Evolutionary conservation across 805 yeast genomes (phyloP).

Genomic region (Candida sithepensis): DNA sequence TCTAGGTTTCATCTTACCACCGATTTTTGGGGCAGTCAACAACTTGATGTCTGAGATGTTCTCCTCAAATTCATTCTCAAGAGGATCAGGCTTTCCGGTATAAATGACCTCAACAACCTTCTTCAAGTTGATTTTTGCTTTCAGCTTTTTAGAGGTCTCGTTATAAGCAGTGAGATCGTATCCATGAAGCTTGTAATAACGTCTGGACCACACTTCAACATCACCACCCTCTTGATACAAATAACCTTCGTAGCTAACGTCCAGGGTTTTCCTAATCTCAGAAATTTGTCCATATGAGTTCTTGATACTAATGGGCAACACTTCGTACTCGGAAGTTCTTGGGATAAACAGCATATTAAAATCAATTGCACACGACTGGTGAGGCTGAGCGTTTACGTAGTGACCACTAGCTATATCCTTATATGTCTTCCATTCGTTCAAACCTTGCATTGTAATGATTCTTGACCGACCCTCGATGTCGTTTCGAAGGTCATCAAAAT

Average conservation of each 20-base stretch:
- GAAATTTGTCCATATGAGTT: conserved; percentile 43
- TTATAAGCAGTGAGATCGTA: conserved; percentile 72
- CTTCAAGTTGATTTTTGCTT: conserved; percentile 71
- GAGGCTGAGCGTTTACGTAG: conserved; percentile 42
- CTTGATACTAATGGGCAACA: conserved; percentile 66
- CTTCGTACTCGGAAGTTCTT: conserved; percentile 54
- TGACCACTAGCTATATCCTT: conserved; percentile 28
- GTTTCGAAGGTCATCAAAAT: conserved; percentile 54
- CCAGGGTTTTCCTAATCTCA: conserved; percentile 29
- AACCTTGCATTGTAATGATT: conserved; percentile 55
- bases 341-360: conserved; percentile 69
- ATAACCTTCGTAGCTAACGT: conserved; percentile 54
- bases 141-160: conserved; percentile 61
- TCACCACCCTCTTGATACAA: conserved; percentile 93
- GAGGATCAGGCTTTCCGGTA: conserved; percentile 35
- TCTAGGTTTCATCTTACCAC: conserved; percentile 30
- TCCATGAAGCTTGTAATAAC: conserved; percentile 74
- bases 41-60: conserved; percentile 14
- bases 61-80: conserved; percentile 11
- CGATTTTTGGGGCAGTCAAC: conserved; percentile 22
- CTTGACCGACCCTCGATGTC: conserved; percentile 51
- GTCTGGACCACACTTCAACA: conserved; percentile 64
- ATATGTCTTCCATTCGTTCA: conserved; percentile 75
- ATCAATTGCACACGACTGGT: conserved; percentile 61
- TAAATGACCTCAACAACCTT: conserved; percentile 56